Conservation (phyloP, 257 asterid genomes). For the Galeopsis tetrahit region DNA sequence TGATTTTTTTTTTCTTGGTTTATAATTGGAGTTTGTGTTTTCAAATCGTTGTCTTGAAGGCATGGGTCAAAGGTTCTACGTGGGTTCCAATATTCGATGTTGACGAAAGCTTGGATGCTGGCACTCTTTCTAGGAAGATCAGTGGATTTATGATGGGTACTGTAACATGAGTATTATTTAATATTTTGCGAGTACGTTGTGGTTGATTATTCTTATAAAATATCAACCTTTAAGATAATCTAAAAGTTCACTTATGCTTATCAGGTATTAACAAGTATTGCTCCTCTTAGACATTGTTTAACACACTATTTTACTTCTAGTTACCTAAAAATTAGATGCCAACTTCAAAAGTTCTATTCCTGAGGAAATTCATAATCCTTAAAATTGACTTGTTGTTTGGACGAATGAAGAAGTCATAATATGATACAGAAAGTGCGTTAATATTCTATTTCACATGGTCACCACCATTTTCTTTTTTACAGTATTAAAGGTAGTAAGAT, state of each 20-base stretch:
- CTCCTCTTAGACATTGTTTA: conserved; percentile 6
- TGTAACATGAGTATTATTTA: conserved; percentile 5
- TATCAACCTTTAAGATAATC: background rate
- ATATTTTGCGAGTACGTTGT: background rate
- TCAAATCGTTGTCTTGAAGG: conserved; percentile 54
- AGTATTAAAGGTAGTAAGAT: background rate
- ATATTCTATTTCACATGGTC: background rate
- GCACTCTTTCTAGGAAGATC: conserved; percentile 69
- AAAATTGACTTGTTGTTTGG: background rate
- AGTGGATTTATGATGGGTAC: conserved; percentile 86
- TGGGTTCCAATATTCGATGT: conserved; percentile 93
- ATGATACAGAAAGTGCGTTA: background rate
- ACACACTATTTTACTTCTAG: conserved; percentile 21
- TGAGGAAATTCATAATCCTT: background rate
- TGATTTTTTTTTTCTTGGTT: conserved; percentile 15
- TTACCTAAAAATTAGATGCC: background rate
- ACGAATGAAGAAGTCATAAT: background rate
- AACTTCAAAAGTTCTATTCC: background rate
- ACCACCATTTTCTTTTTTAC: background rate
- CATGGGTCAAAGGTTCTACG: conserved; percentile 90
- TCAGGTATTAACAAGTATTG: background rate
- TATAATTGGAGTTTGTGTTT: conserved; percentile 28
- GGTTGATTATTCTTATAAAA: conserved; percentile 28
- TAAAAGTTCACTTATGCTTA: conserved; percentile 2
- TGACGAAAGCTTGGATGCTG: conserved; percentile 66